Conservation (phyloP, 345 rosid genomes). For the Brassica cretica region DNA sequence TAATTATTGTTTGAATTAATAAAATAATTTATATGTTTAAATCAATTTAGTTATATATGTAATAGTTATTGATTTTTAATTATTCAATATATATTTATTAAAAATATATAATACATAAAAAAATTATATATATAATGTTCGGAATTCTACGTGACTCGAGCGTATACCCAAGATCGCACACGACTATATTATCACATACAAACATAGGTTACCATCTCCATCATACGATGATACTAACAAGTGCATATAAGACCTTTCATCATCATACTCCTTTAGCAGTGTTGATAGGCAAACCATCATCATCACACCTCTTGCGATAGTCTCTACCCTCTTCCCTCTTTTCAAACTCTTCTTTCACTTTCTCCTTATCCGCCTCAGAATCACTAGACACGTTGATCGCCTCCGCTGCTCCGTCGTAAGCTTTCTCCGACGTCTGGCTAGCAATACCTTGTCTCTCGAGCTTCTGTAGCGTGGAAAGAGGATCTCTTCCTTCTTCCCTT, state of each 20-base stretch:
- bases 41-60: no score
- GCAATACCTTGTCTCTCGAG: constrained; percentile 41
- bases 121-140: no score
- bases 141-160: background rate
- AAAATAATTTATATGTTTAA: no score
- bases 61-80: no score
- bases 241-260: background rate
- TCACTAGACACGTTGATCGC: constrained; percentile 29
- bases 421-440: constrained; percentile 45
- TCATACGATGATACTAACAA: background rate
- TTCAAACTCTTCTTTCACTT: constrained; percentile 30
- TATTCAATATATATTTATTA: no score
- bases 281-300: constrained; percentile 35
- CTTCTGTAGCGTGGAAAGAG: constrained; percentile 49
- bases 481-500: constrained; percentile 42
- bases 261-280: constrained; percentile 28
- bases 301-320: constrained; percentile 12
- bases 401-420: constrained; percentile 36
- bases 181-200: background rate
- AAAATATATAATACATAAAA: no score
- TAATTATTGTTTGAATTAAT: no score
- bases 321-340: constrained; percentile 35
- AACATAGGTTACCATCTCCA: background rate
- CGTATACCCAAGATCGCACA: background rate
- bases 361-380: constrained; percentile 12